Evolutionary conservation across 352 stramenopile genomes (phyloP).

Genomic region (Globisporangium nodosum): DNA sequence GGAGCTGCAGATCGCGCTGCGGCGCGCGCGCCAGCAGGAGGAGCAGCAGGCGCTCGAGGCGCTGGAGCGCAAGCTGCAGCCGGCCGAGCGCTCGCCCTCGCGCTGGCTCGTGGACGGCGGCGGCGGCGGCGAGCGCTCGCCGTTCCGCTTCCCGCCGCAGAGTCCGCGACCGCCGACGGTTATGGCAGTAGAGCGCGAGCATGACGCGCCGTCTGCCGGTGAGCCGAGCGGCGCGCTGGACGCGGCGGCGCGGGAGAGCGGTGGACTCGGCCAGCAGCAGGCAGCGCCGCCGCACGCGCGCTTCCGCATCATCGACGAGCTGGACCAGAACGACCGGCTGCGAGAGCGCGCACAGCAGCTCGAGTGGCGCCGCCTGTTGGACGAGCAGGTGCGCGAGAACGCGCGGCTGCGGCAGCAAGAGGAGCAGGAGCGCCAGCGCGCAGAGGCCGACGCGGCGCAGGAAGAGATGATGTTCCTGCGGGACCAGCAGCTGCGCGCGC

Average conservation of each 20-base stretch:
- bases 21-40: slow-evolving; percentile 35
- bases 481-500: slow-evolving; percentile 58
- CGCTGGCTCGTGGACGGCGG: slow-evolving; percentile 73
- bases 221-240: slow-evolving; percentile 7
- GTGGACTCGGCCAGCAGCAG: background rate
- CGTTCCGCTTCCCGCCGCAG: slow-evolving; percentile 10
- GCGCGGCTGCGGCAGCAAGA: slow-evolving; percentile 40
- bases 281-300: slow-evolving; percentile 25
- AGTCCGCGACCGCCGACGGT: background rate
- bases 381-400: slow-evolving; percentile 75
- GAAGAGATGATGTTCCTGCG: slow-evolving; percentile 48
- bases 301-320: slow-evolving; percentile 56
- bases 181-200: background rate
- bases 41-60: slow-evolving; percentile 49
- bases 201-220: background rate
- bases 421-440: slow-evolving; percentile 25
- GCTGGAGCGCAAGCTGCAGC: slow-evolving; percentile 49
- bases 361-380: slow-evolving; percentile 59
- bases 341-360: slow-evolving; percentile 62
- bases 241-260: background rate
- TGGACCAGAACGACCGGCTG: slow-evolving; percentile 42
- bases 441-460: slow-evolving; percentile 33
- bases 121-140: slow-evolving; percentile 12
- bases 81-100: slow-evolving; percentile 44
- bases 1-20: slow-evolving; percentile 64